phyloP scores from a whole-genome alignment of 2,329 filamentous ascomycete genomes.

The Epichloe gansuensis region DNA sequence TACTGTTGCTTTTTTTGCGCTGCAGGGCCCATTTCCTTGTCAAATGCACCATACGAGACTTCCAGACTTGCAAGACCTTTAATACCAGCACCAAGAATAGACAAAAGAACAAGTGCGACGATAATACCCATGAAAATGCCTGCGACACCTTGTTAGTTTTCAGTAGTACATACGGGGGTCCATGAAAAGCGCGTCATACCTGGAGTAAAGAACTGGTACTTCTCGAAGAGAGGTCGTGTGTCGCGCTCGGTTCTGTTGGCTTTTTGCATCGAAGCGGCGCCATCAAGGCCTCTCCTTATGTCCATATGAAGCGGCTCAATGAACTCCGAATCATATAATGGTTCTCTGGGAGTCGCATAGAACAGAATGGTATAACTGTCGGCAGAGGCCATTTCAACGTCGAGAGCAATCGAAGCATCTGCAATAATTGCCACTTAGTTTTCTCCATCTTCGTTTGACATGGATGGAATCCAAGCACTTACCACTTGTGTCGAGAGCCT shows the following conservation, averaged over 20 bases:
- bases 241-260: conserved; percentile 27
- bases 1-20: conserved; percentile 63
- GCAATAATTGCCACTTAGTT: not conserved
- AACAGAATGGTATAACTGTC: conserved; percentile 64
- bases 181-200: conserved; percentile 33
- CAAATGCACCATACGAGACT: conserved; percentile 88
- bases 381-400: conserved; percentile 25
- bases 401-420: conserved; percentile 40
- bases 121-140: conserved; percentile 82
- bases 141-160: conserved; percentile 21
- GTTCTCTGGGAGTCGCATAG: conserved; percentile 46
- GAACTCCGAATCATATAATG: conserved; percentile 53
- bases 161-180: not conserved
- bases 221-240: conserved; percentile 60
- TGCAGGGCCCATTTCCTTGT: conserved; percentile 86
- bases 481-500: conserved; percentile 36
- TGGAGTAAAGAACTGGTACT: conserved; percentile 88
- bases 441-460: not conserved
- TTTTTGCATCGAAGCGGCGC: conserved; percentile 18
- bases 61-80: conserved; percentile 66
- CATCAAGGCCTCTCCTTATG: conserved; percentile 48
- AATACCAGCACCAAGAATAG: conserved; percentile 69
- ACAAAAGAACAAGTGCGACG: conserved; percentile 55
- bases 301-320: conserved; percentile 54
- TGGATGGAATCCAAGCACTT: conserved; percentile 8